These are phyloP conservation scores for Botryosphaeria agaves DNA, from an alignment of 2,329 filamentous ascomycete species.

Conservation along the genomic window DNA sequence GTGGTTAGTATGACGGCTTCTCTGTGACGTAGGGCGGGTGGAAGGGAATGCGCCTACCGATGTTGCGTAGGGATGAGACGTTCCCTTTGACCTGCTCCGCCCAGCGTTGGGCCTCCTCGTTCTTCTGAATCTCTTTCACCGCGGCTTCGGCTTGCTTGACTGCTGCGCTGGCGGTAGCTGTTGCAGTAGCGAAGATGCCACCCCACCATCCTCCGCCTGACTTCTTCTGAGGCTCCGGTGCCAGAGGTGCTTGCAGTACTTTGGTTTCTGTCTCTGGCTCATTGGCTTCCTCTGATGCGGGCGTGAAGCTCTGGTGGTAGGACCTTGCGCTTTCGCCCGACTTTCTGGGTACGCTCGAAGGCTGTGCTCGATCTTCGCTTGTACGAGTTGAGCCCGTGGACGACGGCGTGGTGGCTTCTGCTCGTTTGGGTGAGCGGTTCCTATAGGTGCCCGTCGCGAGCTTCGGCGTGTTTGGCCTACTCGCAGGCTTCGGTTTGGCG, in stretches of 20 bases:
- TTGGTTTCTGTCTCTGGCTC: conserved; percentile 2
- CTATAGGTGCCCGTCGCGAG: conserved; percentile 29
- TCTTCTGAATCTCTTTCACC: conserved; percentile 88
- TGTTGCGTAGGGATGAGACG: conserved; percentile 56
- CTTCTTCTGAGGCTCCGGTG: conserved; percentile 33
- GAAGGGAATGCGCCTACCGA: conserved; percentile 34
- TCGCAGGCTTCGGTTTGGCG: conserved; percentile 48
- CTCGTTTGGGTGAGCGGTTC: conserved; percentile 13
- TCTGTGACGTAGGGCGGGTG: not conserved
- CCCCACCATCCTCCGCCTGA: conserved; percentile 60
- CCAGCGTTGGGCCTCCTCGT: conserved; percentile 93
- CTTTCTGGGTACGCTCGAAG: conserved; percentile 7
- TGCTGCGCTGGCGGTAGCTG: conserved; percentile 66
- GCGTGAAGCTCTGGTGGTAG: conserved; percentile 54
- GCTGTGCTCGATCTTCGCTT: conserved; percentile 39
- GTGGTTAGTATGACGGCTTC: not conserved
- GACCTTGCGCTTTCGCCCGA: conserved; percentile 55
- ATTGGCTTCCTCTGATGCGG: conserved; percentile 35
- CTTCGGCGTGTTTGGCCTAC: conserved; percentile 71
- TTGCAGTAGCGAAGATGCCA: conserved; percentile 65
- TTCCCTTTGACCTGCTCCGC: conserved; percentile 86
- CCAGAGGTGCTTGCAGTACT: conserved; percentile 17
- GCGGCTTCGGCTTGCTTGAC: conserved; percentile 86
- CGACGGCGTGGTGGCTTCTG: conserved; percentile 18
- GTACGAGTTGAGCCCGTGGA: conserved; percentile 22